Conservation (phyloP, 106 monocot genomes). For the Posidonia australis region DNA sequence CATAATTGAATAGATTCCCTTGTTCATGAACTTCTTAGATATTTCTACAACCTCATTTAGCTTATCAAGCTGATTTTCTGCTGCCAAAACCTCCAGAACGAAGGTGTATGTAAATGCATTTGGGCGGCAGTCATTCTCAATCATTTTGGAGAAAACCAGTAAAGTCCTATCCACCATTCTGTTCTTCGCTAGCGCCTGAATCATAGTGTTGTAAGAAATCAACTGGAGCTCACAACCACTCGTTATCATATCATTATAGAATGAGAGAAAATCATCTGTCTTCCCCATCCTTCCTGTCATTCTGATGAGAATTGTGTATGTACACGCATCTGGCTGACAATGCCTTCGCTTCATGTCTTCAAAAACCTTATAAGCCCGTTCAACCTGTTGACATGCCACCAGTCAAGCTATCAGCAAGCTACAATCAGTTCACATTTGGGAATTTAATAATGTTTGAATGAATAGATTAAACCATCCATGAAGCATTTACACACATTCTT, state of each 20-base stretch:
- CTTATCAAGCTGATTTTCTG: constrained; percentile 43
- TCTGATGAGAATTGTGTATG: constrained; percentile 88
- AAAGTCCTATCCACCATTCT: constrained; percentile 59
- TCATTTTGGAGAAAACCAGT: constrained; percentile 75
- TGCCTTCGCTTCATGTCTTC: constrained; percentile 72
- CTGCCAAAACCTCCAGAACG: constrained; percentile 50
- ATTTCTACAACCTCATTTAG: constrained; percentile 60
- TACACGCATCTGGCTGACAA: constrained; percentile 80
- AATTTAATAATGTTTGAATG: not conserved
- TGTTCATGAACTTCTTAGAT: constrained; percentile 61
- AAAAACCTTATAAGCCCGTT: constrained; percentile 55
- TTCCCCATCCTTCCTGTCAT: constrained; percentile 76
- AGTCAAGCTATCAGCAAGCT: not conserved
- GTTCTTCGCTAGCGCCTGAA: constrained; percentile 82
- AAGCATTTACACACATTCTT: not conserved
- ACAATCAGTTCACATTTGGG: not conserved
- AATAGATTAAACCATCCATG: not conserved
- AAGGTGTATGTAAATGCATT: constrained; percentile 84
- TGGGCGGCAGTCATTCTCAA: constrained; percentile 64
- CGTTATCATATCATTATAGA: constrained; percentile 67
- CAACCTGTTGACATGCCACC: constrained; percentile 35
- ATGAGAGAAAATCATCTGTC: constrained; percentile 38
- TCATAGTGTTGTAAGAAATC: constrained; percentile 81
- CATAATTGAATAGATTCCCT: constrained; percentile 44
- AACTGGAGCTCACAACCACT: constrained; percentile 54